phyloP scores from a whole-genome alignment of 768 basidiomycete genomes.

The Lentinula raphanica region DNA sequence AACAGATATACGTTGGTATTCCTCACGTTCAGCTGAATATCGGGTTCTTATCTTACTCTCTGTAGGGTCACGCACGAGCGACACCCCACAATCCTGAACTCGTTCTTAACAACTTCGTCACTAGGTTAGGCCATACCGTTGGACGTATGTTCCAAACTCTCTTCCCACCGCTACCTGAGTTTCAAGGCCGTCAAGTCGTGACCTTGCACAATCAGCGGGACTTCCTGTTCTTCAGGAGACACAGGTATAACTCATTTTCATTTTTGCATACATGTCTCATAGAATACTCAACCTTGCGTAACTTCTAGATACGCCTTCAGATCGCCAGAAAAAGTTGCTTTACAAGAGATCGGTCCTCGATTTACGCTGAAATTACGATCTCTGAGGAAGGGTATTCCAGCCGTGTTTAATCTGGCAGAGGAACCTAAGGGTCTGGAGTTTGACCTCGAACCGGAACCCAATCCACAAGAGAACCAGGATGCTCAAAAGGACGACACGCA shows the following conservation, averaged over 20 bases:
- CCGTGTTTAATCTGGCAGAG: constrained; percentile 66
- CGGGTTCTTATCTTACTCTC: background rate
- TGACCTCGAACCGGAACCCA: constrained; percentile 29
- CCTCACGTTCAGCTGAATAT: background rate
- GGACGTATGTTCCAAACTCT: constrained; percentile 95
- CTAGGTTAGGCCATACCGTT: constrained; percentile 86
- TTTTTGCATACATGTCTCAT: constrained; percentile 3
- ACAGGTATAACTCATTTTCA: constrained; percentile 54
- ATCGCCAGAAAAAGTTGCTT: constrained; percentile 81
- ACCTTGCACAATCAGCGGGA: constrained; percentile 97
- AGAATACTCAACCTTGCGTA: background rate
- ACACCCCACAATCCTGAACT: constrained; percentile 94
- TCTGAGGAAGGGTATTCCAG: constrained; percentile 83
- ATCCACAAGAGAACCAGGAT: constrained; percentile 23
- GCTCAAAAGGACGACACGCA: constrained; percentile 24
- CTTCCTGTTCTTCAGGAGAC: constrained; percentile 94
- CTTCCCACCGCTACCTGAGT: constrained; percentile 92
- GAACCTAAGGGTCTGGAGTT: constrained; percentile 52
- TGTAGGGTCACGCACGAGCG: constrained; percentile 84
- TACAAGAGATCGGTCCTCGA: constrained; percentile 97
- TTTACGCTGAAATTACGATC: constrained; percentile 93
- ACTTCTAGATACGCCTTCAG: constrained; percentile 79
- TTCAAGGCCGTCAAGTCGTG: constrained; percentile 94
- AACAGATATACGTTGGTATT: constrained; percentile 72
- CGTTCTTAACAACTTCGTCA: constrained; percentile 91